These are phyloP conservation scores for Debaryomyces prosopidis DNA, from an alignment of 805 yeast species.

Conservation along the genomic window DNA sequence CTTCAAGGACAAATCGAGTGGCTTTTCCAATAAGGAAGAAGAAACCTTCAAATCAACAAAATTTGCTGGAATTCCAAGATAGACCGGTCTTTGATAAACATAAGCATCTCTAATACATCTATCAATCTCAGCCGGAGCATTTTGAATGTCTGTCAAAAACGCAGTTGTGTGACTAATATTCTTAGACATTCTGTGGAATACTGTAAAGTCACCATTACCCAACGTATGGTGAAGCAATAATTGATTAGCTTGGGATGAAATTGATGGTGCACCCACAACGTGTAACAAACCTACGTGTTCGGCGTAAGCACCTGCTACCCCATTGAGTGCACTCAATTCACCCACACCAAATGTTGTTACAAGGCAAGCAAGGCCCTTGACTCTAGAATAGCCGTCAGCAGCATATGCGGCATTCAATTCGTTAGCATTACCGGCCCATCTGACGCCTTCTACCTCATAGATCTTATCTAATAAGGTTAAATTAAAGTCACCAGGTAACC, in stretches of 20 bases:
- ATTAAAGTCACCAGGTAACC: constrained; percentile 44
- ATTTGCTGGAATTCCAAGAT: constrained; percentile 41
- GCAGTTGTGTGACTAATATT: constrained; percentile 38
- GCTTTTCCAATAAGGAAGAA: constrained; percentile 32
- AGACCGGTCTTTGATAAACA: constrained; percentile 39
- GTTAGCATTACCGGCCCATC: constrained; percentile 47
- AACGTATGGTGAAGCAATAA: constrained; percentile 44
- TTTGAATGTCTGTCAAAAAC: constrained; percentile 32
- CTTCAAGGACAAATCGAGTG: constrained; percentile 33
- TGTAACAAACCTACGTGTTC: constrained; percentile 43
- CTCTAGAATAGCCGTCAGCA: constrained; percentile 44
- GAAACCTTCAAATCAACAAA: constrained; percentile 40
- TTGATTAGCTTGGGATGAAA: constrained; percentile 40
- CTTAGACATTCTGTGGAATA: constrained; percentile 41
- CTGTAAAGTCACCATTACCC: constrained; percentile 45
- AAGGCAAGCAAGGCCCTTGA: constrained; percentile 37
- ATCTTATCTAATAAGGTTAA: constrained; percentile 38
- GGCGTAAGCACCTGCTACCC: constrained; percentile 42
- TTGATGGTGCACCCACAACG: constrained; percentile 41
- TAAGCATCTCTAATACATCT: constrained; percentile 40
- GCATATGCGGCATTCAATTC: constrained; percentile 46
- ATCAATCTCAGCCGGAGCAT: constrained; percentile 40
- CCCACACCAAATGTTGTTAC: constrained; percentile 46
- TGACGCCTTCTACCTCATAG: constrained; percentile 39
- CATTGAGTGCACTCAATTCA: constrained; percentile 39